Evolutionary conservation across 1,139 yeast species (phyloP).

Genomic region (Saccharomyces hybrid): DNA sequence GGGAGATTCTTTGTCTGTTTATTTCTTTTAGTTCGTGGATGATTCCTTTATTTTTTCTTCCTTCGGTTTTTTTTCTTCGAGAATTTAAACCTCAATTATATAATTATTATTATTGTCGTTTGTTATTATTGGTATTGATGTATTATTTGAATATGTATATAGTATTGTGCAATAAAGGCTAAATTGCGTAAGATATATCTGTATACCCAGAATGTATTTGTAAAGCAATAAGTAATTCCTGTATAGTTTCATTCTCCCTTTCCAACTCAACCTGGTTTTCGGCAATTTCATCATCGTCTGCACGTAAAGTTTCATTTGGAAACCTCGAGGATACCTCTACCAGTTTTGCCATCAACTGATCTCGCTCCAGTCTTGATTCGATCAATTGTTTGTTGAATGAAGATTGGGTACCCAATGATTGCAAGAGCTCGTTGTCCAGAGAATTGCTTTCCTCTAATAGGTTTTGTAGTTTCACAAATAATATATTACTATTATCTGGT

Average conservation of each 20-base stretch:
- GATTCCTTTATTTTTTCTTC: background rate
- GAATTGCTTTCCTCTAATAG: slow-evolving; percentile 12
- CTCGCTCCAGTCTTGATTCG: background rate
- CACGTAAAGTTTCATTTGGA: background rate
- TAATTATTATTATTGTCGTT: background rate
- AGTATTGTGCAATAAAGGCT: background rate
- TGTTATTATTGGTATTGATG: background rate
- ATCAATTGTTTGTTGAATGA: background rate
- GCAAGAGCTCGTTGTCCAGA: slow-evolving; percentile 9
- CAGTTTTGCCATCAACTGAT: background rate
- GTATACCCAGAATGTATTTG: slow-evolving; percentile 13
- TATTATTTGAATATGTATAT: background rate
- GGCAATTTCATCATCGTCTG: background rate
- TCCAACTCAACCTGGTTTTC: slow-evolving; percentile 2
- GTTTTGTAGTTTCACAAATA: slow-evolving; percentile 11
- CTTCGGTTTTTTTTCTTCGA: background rate
- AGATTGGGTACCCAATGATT: background rate
- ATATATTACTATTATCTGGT: slow-evolving; percentile 5
- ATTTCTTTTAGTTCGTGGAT: background rate
- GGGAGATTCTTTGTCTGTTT: background rate
- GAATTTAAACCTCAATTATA: background rate
- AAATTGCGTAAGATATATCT: background rate
- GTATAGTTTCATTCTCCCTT: slow-evolving; percentile 12
- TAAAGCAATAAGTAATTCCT: slow-evolving; percentile 17
- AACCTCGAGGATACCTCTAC: background rate